phyloP scores from a whole-genome alignment of 345 rosid genomes.

The Murraya koenigii region DNA sequence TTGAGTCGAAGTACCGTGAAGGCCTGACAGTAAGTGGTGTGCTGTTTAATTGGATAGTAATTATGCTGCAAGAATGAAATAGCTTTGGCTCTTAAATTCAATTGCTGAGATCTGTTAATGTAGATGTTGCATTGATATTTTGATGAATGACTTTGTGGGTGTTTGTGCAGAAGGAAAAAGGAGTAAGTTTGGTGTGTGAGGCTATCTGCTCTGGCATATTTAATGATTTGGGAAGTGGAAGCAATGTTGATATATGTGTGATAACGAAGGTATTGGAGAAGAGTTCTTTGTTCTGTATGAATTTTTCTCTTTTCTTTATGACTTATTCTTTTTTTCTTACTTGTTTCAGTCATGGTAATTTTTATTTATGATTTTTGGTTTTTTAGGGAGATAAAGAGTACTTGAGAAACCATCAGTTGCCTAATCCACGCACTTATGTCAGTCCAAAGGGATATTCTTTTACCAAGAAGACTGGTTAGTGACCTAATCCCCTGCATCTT shows the following conservation, averaged over 20 bases:
- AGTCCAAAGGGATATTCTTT: conserved; percentile 54
- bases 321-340: background rate
- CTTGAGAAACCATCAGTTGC: conserved; percentile 64
- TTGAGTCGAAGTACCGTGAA: conserved; percentile 71
- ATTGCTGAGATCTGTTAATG: background rate
- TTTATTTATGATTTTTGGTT: background rate
- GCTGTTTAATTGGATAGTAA: background rate
- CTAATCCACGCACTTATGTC: conserved; percentile 65
- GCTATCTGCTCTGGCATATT: conserved; percentile 79
- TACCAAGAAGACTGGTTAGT: conserved; percentile 66
- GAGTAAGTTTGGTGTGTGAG: conserved; percentile 55
- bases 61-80: background rate
- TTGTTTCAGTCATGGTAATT: background rate
- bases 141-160: background rate
- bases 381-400: conserved; percentile 65
- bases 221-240: conserved; percentile 82
- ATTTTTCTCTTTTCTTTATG: background rate
- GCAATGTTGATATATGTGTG: conserved; percentile 83
- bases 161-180: conserved; percentile 60
- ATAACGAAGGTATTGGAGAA: conserved; percentile 55
- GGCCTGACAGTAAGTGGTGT: conserved; percentile 62
- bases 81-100: background rate
- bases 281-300: background rate
- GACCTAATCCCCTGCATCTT: background rate
- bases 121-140: background rate